phyloP scores from a whole-genome alignment of 164 flowering plant genomes.

The Piper betle region DNA sequence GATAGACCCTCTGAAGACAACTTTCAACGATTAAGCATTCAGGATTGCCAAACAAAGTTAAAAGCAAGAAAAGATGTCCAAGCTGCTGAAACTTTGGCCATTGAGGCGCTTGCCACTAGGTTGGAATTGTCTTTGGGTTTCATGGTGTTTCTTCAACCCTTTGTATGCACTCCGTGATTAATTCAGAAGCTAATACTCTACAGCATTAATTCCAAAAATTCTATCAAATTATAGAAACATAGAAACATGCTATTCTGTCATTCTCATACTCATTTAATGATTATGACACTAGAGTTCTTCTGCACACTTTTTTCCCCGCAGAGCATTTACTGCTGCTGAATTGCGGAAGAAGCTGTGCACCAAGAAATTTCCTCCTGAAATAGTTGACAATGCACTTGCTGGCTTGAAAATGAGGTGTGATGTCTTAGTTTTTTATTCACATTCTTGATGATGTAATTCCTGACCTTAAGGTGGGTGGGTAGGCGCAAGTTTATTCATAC shows the following conservation, averaged over 20 bases:
- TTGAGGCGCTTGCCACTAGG: background rate
- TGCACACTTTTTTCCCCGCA: constrained; percentile 8
- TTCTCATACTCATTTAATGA: too few relatives aligned
- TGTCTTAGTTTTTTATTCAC: background rate
- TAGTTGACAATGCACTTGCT: constrained; percentile 14
- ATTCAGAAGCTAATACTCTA: too few relatives aligned
- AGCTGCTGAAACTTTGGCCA: background rate
- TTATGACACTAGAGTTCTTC: too few relatives aligned
- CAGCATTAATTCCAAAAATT: too few relatives aligned
- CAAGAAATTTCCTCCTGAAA: constrained; percentile 28
- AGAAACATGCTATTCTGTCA: background rate
- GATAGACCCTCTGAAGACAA: background rate
- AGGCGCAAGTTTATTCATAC: background rate
- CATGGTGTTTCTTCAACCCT: background rate
- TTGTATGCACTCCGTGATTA: too few relatives aligned
- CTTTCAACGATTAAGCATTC: background rate
- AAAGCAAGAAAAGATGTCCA: background rate
- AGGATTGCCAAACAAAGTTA: background rate
- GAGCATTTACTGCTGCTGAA: constrained; percentile 61
- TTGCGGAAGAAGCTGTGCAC: constrained; percentile 54
- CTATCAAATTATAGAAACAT: too few relatives aligned
- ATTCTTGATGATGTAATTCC: background rate
- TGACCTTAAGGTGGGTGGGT: background rate
- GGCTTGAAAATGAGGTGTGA: background rate
- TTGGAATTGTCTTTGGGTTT: background rate